Percentiles rank a stretch among this genome's conserved stretches.
Evolutionary conservation across 2,329 filamentous ascomycete species (phyloP).

Genomic region (Scedosporium dehoogii): DNA sequence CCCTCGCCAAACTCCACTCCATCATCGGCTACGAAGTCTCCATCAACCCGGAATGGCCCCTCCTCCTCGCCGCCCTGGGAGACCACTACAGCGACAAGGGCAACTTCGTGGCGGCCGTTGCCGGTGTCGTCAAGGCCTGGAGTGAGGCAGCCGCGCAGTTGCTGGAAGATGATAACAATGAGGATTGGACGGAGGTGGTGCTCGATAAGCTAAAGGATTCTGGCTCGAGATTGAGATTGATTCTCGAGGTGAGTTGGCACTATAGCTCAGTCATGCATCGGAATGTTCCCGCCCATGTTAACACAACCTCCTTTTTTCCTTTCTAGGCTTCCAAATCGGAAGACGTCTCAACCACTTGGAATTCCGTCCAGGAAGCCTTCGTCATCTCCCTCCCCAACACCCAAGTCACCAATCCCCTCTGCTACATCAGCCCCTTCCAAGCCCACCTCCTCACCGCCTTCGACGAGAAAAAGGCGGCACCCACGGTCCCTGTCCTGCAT

Average conservation of each 20-base stretch:
- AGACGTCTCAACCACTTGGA: slow-evolving; percentile 26
- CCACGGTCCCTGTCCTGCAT: background rate
- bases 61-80: slow-evolving; percentile 27
- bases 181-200: slow-evolving; percentile 31
- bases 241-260: slow-evolving; percentile 17
- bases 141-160: slow-evolving; percentile 26
- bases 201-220: slow-evolving; percentile 22
- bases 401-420: slow-evolving; percentile 18
- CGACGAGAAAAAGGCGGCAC: slow-evolving; percentile 13
- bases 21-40: slow-evolving; percentile 28
- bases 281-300: background rate
- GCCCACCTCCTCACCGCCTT: slow-evolving; percentile 26
- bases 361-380: slow-evolving; percentile 24
- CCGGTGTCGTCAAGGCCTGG: slow-evolving; percentile 29
- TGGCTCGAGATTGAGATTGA: slow-evolving; percentile 19
- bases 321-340: slow-evolving; percentile 18
- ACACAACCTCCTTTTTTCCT: too few relatives aligned
- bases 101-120: slow-evolving; percentile 25
- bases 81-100: slow-evolving; percentile 28
- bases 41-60: slow-evolving; percentile 32
- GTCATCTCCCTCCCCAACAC: slow-evolving; percentile 26
- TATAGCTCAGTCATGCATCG: background rate
- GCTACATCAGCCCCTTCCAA: slow-evolving; percentile 26
- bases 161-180: slow-evolving; percentile 29
- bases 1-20: slow-evolving; percentile 20